A percentile compares a stretch with the other conserved stretches of the same genome.
phyloP scores from a whole-genome alignment of 2,329 filamentous ascomycete genomes.

The Drechslerella stenobrocha region DNA sequence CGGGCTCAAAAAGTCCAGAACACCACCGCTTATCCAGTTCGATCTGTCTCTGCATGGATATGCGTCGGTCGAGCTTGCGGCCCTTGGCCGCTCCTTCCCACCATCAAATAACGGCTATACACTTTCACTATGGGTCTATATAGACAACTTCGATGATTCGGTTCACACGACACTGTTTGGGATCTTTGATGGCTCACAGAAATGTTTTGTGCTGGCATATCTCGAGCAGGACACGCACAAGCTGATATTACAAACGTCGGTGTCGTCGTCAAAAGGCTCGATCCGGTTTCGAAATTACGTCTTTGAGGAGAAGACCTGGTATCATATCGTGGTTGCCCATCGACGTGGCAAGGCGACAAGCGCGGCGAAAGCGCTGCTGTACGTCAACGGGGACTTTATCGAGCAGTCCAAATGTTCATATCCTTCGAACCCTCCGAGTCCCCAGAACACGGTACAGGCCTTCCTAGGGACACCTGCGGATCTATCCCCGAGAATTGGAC shows the following conservation, averaged over 20 bases:
- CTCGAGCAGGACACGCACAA: conserved; percentile 90
- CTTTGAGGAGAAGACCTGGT: conserved; percentile 81
- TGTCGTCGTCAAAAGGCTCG: conserved; percentile 81
- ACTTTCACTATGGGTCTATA: conserved; percentile 81
- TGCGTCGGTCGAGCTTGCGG: conserved; percentile 84
- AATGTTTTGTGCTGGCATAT: conserved; percentile 91
- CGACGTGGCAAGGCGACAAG: conserved; percentile 73
- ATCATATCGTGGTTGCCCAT: conserved; percentile 89
- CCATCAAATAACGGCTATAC: conserved; percentile 83
- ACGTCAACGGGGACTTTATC: conserved; percentile 88
- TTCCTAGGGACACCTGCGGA: conserved; percentile 92
- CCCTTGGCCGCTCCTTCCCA: conserved; percentile 82
- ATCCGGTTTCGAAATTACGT: conserved; percentile 84
- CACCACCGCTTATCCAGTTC: conserved; percentile 87
- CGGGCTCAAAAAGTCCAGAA: conserved; percentile 72
- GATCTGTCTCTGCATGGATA: conserved; percentile 86
- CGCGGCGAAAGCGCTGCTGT: conserved; percentile 80
- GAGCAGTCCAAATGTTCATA: conserved; percentile 91
- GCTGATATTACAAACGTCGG: conserved; percentile 93
- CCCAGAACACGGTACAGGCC: conserved; percentile 75
- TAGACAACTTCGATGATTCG: conserved; percentile 80
- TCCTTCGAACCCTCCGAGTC: conserved; percentile 71
- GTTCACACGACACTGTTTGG: conserved; percentile 95
- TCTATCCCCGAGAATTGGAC: conserved; percentile 73
- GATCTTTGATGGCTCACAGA: conserved; percentile 86